These are phyloP conservation scores for Lepidium africanum DNA, from an alignment of 345 rosid genomes.

Conservation along the genomic window DNA sequence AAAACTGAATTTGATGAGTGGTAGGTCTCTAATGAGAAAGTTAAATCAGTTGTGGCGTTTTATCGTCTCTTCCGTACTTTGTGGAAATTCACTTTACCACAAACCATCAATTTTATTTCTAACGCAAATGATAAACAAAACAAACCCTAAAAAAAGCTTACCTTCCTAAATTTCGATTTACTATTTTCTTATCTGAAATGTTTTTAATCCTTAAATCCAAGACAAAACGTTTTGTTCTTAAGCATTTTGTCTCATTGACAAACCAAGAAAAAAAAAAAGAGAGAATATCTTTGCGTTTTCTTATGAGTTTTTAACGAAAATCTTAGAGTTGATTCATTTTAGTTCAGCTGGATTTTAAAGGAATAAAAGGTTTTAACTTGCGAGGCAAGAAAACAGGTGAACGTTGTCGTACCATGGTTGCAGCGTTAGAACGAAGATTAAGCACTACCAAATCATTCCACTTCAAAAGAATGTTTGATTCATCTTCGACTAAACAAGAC, in stretches of 20 bases:
- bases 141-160: neutral
- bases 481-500: conserved; percentile 26
- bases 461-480: conserved; percentile 40
- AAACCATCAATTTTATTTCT: conserved; percentile 12
- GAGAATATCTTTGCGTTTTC: neutral
- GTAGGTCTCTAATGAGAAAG: conserved; percentile 2
- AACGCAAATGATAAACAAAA: neutral
- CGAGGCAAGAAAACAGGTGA: conserved; percentile 28
- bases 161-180: conserved; percentile 9
- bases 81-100: neutral
- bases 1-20: neutral
- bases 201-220: conserved; percentile 13
- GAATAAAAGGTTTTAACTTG: conserved; percentile 19
- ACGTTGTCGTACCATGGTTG: conserved; percentile 52
- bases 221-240: neutral
- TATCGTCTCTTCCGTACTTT: conserved; percentile 6
- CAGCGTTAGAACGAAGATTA: conserved; percentile 43
- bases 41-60: conserved; percentile 15
- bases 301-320: neutral
- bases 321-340: neutral
- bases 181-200: conserved; percentile 10
- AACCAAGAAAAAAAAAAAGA: neutral
- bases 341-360: conserved; percentile 25
- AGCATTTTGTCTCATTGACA: conserved; percentile 1
- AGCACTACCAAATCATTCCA: conserved; percentile 47